Conservation (phyloP, 108 stramenopile genomes). For the Nitzschia inconspicua region DNA sequence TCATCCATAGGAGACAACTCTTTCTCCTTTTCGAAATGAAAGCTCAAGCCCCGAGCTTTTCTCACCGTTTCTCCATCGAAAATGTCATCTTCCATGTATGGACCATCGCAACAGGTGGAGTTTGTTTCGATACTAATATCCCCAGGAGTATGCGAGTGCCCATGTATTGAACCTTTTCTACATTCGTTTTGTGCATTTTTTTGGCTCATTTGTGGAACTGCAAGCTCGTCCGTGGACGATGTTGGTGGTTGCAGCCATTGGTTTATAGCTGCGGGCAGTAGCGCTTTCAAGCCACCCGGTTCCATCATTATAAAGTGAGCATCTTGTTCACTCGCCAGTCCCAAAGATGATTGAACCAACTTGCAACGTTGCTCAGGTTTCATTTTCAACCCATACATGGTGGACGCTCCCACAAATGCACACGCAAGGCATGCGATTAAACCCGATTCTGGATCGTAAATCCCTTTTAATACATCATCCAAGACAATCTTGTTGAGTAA, state of each 20-base stretch:
- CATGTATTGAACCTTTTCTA: too few species aligned
- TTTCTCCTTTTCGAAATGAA: neutral
- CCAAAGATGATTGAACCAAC: slow-evolving; percentile 27
- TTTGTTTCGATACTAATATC: too few species aligned
- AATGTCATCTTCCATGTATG: too few species aligned
- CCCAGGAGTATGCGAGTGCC: too few species aligned
- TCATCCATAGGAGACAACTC: neutral
- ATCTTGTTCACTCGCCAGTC: neutral
- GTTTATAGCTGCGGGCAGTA: slow-evolving; percentile 27
- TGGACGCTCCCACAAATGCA: slow-evolving; percentile 30
- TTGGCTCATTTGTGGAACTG: too few species aligned
- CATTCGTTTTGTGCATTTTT: too few species aligned
- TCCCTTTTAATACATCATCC: slow-evolving; percentile 38
- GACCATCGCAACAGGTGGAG: too few species aligned
- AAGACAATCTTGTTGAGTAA: slow-evolving; percentile 33
- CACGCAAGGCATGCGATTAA: slow-evolving; percentile 16
- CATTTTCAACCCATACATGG: slow-evolving; percentile 45
- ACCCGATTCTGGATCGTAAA: slow-evolving; percentile 39
- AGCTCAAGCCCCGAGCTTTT: neutral
- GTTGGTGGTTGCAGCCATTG: slow-evolving; percentile 20
- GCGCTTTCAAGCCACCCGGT: slow-evolving; percentile 31
- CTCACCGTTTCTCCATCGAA: too few species aligned
- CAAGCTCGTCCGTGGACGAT: neutral
- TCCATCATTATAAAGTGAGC: slow-evolving; percentile 11
- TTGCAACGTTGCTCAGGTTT: slow-evolving; percentile 20